Conservation (phyloP, 2,329 filamentous ascomycete species). For the Metarhizium anisopliae region DNA sequence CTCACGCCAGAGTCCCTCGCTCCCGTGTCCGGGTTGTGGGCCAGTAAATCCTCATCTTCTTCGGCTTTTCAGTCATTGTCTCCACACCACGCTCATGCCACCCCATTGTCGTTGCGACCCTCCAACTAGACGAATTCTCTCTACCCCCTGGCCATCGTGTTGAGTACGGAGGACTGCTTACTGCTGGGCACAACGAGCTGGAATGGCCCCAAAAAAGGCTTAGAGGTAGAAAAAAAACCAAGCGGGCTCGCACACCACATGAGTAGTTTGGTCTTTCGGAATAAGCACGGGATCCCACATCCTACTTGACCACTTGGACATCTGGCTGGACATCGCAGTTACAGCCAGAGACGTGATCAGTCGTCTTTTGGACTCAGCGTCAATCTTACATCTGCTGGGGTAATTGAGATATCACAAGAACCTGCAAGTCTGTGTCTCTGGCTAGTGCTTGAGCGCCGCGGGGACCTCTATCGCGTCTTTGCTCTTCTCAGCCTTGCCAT, state of each 20-base stretch:
- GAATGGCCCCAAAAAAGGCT: not conserved
- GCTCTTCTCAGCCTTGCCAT: no score
- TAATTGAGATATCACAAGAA: no score
- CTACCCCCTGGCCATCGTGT: no score
- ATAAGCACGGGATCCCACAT: not conserved
- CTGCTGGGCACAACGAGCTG: not conserved
- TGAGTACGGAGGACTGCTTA: not conserved
- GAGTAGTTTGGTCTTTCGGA: not conserved
- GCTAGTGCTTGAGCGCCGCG: no score
- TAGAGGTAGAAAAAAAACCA: not conserved
- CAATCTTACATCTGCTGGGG: no score
- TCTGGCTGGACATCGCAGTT: no score
- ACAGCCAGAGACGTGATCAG: no score
- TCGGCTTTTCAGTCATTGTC: not conserved
- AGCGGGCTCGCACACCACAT: not conserved
- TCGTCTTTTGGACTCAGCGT: no score
- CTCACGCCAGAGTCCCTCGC: not conserved
- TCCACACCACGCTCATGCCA: not conserved
- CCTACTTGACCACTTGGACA: no score
- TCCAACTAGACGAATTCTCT: not conserved
- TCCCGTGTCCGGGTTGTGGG: not conserved
- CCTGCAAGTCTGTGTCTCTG: no score
- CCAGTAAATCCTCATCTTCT: not conserved
- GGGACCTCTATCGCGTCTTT: no score
- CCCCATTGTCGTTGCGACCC: not conserved